These are phyloP conservation scores for Aspergillus quadricinctus DNA, from an alignment of 2,329 filamentous ascomycete species.

Conservation along the genomic window DNA sequence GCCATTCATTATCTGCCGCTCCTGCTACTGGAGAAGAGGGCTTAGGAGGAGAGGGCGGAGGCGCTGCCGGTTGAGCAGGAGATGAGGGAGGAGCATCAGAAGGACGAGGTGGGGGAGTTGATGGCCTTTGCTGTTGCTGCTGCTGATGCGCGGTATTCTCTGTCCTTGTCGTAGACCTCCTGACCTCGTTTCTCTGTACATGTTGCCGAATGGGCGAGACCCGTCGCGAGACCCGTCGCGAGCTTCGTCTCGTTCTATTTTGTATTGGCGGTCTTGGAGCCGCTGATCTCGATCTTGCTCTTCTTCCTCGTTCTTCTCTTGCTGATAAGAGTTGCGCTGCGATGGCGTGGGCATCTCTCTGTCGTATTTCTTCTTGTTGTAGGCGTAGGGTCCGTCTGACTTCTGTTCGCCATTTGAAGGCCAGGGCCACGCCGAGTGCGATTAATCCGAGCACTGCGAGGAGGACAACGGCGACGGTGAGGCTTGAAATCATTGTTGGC, in stretches of 20 bases:
- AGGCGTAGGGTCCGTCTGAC: neutral
- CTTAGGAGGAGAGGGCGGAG: neutral
- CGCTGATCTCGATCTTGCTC: neutral
- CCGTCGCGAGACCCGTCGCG: neutral
- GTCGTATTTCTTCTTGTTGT: neutral
- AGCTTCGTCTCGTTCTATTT: neutral
- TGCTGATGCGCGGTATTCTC: neutral
- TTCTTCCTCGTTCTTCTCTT: neutral
- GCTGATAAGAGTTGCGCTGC: neutral
- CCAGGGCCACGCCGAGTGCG: slow-evolving; percentile 1
- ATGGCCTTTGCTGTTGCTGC: neutral
- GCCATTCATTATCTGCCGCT: neutral
- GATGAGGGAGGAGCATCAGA: neutral
- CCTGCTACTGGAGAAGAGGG: neutral
- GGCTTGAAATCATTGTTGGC: slow-evolving; percentile 14
- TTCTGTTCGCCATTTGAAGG: neutral
- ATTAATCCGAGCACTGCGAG: slow-evolving; percentile 1
- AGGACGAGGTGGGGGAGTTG: neutral
- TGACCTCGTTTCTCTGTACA: neutral
- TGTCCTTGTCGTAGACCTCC: neutral
- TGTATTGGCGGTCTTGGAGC: neutral
- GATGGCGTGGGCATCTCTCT: neutral
- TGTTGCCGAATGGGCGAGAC: neutral
- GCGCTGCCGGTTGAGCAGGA: neutral
- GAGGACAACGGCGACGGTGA: slow-evolving; percentile 12